Percentiles rank a stretch among this genome's conserved stretches.
Conservation (phyloP, 2,329 filamentous ascomycete genomes). For the Endothia cerciana region DNA sequence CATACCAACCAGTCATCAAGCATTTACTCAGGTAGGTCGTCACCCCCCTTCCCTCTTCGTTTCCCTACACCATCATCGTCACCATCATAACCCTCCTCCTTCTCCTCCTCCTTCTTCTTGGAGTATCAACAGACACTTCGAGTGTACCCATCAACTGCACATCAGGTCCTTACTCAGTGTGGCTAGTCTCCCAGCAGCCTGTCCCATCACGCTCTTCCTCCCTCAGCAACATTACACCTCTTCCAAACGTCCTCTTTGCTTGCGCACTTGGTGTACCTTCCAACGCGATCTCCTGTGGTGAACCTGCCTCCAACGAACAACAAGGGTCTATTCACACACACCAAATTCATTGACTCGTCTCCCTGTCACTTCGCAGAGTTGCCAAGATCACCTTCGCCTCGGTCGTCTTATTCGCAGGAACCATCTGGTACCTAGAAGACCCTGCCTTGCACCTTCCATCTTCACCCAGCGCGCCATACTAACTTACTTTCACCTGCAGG, state of each 20-base stretch:
- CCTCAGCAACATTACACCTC: neutral
- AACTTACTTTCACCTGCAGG: neutral
- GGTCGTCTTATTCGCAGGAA: neutral
- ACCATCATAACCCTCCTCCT: neutral
- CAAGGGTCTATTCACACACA: neutral
- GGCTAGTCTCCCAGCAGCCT: neutral
- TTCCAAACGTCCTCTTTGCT: neutral
- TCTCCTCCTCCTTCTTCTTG: neutral
- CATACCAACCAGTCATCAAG: neutral
- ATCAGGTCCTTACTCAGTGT: neutral
- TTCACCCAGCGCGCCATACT: neutral
- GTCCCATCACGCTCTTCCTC: neutral
- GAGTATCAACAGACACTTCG: neutral
- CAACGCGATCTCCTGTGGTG: neutral
- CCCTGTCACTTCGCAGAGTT: neutral
- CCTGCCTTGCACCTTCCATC: neutral
- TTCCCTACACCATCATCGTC: neutral
- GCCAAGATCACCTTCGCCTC: neutral
- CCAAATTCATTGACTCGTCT: neutral
- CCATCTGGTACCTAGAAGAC: neutral
- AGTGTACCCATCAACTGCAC: neutral
- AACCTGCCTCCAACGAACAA: too few relatives aligned
- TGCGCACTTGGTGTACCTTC: neutral
- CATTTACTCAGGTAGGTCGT: neutral
- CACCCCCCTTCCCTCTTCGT: neutral